Percentiles rank a stretch among this genome's conserved stretches.
phyloP scores from a whole-genome alignment of 2,329 filamentous ascomycete genomes.

The Stachybotrys echinatus region DNA sequence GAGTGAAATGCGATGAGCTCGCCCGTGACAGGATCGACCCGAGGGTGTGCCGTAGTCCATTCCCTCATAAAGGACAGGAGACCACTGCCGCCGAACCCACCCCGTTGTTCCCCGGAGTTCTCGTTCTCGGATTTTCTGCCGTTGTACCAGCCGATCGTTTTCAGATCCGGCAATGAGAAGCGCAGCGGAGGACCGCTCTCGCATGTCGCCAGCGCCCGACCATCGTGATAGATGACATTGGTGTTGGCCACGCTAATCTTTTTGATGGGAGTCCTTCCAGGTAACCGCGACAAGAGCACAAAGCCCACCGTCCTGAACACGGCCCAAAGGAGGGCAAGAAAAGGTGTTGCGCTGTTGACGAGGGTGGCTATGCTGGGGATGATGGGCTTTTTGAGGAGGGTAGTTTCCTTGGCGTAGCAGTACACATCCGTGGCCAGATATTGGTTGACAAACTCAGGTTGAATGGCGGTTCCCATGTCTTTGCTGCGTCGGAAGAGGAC shows the following conservation, averaged over 20 bases:
- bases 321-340: conserved; percentile 42
- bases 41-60: conserved; percentile 67
- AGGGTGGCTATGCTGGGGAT: conserved; percentile 64
- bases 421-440: conserved; percentile 64
- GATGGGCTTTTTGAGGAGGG: conserved; percentile 47
- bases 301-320: conserved; percentile 54
- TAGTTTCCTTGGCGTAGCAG: conserved; percentile 44
- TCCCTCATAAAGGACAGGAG: conserved; percentile 59
- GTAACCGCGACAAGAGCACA: conserved; percentile 50
- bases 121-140: conserved; percentile 51
- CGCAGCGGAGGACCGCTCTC: conserved; percentile 67
- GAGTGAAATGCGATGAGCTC: conserved; percentile 66
- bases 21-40: conserved; percentile 58
- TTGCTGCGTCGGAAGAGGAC: conserved; percentile 49
- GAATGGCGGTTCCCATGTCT: conserved; percentile 30
- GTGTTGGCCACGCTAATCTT: conserved; percentile 70
- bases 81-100: conserved; percentile 49
- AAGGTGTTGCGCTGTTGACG: conserved; percentile 50
- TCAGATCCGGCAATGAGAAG: conserved; percentile 55
- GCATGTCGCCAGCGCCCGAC: conserved; percentile 62
- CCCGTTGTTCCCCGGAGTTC: conserved; percentile 15
- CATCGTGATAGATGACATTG: conserved; percentile 60
- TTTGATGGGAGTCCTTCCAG: conserved; percentile 42
- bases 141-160: conserved; percentile 68
- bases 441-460: conserved; percentile 64